A percentile compares a stretch with the other conserved stretches of the same genome.
phyloP scores from a whole-genome alignment of 2,329 filamentous ascomycete genomes.

The Penicillium brasilianum region DNA sequence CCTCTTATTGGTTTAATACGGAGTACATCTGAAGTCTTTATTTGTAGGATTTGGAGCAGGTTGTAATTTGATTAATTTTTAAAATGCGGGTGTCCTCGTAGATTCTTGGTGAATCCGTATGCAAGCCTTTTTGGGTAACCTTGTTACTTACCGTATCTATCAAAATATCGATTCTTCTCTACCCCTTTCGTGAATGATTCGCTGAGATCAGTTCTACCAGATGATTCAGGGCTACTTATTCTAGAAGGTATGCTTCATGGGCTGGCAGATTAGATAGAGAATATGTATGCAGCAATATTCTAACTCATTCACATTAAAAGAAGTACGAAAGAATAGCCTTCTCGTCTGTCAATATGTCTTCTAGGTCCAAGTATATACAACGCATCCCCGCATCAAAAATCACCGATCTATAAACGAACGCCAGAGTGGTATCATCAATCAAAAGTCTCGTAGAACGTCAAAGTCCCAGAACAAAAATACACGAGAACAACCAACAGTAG shows the following conservation, averaged over 20 bases:
- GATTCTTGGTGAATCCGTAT: too few relatives aligned
- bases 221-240: too few relatives aligned
- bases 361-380: not conserved
- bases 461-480: not conserved
- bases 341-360: not conserved
- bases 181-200: too few relatives aligned
- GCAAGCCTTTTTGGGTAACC: too few relatives aligned
- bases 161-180: too few relatives aligned
- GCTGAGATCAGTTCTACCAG: too few relatives aligned
- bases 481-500: not conserved
- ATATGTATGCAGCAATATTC: not conserved
- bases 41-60: too few relatives aligned
- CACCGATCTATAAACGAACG: conserved; percentile 19
- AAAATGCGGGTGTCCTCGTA: too few relatives aligned
- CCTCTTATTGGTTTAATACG: not conserved
- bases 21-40: not conserved
- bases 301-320: not conserved
- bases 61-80: too few relatives aligned
- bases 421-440: conserved; percentile 27
- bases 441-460: not conserved
- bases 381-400: not conserved
- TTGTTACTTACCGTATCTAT: too few relatives aligned
- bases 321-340: not conserved
- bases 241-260: too few relatives aligned
- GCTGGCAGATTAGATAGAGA: too few relatives aligned